A percentile compares a stretch with the other conserved stretches of the same genome.
Evolutionary conservation across 106 monocot genomes (phyloP).

Genomic region (Vanilla planifolia): DNA sequence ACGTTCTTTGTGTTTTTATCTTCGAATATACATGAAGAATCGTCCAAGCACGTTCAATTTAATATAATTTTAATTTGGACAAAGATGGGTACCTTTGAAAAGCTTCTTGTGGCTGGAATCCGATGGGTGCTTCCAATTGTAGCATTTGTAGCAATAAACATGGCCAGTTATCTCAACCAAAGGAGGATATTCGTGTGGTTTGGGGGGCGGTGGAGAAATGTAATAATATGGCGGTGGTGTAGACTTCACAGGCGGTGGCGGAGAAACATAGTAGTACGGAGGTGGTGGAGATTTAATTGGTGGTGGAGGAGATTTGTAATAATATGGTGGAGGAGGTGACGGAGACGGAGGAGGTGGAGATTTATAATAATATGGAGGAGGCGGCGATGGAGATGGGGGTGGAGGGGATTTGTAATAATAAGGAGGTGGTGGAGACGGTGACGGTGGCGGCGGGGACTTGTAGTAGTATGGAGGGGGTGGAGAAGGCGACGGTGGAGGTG

Average conservation of each 20-base stretch:
- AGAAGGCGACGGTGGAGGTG: constrained; percentile 16
- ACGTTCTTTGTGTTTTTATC: too few species aligned
- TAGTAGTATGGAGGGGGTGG: constrained; percentile 11
- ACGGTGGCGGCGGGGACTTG: constrained; percentile 2
- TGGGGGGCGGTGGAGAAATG: constrained; percentile 11
- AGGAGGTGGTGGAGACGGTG: neutral
- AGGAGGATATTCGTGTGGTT: constrained; percentile 12
- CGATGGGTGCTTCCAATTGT: constrained; percentile 32
- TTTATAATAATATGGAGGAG: neutral
- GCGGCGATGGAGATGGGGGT: neutral
- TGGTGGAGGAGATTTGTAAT: neutral
- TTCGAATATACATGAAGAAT: too few species aligned
- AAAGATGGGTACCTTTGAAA: constrained; percentile 51
- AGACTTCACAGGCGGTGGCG: constrained; percentile 19
- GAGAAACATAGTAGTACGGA: constrained; percentile 11
- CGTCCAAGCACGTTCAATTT: too few species aligned
- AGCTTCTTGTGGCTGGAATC: constrained; percentile 45
- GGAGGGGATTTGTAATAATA: neutral
- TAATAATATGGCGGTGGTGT: constrained; percentile 27
- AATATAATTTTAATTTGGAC: too few species aligned
- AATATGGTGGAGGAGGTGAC: neutral
- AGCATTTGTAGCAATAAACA: constrained; percentile 70
- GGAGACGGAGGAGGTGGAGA: neutral
- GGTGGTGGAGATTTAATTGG: neutral
- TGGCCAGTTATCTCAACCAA: constrained; percentile 44